Evolutionary conservation across 208 protist species (phyloP).

Genomic region (Wallacemonas collosoma): DNA sequence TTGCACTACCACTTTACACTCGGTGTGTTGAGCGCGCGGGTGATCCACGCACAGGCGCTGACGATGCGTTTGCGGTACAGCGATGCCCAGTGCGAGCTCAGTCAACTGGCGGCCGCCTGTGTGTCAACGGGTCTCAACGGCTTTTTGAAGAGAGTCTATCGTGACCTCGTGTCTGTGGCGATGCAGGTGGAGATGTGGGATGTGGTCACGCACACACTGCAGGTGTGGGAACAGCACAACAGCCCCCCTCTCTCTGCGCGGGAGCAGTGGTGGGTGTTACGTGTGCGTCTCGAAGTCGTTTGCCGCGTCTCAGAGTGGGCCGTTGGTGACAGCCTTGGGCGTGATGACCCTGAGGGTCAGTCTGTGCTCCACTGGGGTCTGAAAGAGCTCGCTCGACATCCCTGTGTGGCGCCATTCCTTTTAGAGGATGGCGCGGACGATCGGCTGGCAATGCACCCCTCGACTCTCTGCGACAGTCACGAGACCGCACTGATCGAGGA

Average conservation of each 20-base stretch:
- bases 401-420: background rate
- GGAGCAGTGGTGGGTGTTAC: background rate
- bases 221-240: background rate
- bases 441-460: no score
- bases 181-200: background rate
- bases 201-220: background rate
- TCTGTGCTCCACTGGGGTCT: background rate
- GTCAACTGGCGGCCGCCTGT: background rate
- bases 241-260: background rate
- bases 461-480: no score
- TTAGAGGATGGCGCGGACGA: no score
- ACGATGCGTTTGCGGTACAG: conserved; percentile 39
- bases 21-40: conserved; percentile 60
- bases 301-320: background rate
- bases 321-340: no score
- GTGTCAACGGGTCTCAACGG: background rate
- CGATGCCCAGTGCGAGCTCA: conserved; percentile 24
- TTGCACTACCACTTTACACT: conserved; percentile 52
- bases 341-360: no score
- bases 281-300: background rate
- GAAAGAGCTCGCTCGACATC: background rate
- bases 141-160: background rate
- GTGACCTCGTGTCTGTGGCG: background rate
- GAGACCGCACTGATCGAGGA: no score
- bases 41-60: conserved; percentile 48